Conservation (phyloP, 148 eudicot genomes). For the Salicornia ramosissima region DNA sequence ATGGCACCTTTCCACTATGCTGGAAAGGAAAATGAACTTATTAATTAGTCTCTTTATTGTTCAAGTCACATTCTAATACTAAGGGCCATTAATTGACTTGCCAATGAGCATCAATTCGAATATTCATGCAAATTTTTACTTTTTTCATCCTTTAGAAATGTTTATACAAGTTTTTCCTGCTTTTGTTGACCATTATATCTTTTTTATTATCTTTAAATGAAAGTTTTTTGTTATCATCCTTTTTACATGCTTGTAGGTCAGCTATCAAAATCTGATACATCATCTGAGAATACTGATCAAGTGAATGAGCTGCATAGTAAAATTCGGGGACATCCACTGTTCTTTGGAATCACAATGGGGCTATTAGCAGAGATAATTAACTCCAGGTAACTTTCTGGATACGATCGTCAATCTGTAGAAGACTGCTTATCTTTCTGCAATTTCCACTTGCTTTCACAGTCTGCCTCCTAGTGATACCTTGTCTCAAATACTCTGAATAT, state of each 20-base stretch:
- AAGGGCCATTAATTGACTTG: not conserved
- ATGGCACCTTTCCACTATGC: not conserved
- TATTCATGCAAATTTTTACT: not conserved
- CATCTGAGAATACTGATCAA: constrained; percentile 27
- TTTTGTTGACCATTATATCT: not conserved
- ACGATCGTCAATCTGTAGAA: not conserved
- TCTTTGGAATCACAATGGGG: constrained; percentile 91
- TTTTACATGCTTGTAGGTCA: constrained; percentile 36
- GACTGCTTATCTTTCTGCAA: not conserved
- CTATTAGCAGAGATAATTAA: constrained; percentile 88
- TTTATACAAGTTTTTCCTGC: not conserved
- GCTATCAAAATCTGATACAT: constrained; percentile 31
- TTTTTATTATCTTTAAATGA: not conserved
- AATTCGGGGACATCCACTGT: constrained; percentile 73
- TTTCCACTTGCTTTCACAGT: not conserved
- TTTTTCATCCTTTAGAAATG: not conserved
- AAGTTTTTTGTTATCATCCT: not conserved
- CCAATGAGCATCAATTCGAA: not conserved
- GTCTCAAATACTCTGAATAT: not conserved
- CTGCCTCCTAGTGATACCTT: not conserved
- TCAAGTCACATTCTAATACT: not conserved
- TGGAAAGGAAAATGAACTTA: not conserved
- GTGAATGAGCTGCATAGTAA: constrained; percentile 40
- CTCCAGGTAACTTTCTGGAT: constrained; percentile 56
- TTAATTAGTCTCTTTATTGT: not conserved